A percentile compares a stretch with the other conserved stretches of the same genome.
Evolutionary conservation across 345 rosid species (phyloP).

Genomic region (Alliaria petiolata): DNA sequence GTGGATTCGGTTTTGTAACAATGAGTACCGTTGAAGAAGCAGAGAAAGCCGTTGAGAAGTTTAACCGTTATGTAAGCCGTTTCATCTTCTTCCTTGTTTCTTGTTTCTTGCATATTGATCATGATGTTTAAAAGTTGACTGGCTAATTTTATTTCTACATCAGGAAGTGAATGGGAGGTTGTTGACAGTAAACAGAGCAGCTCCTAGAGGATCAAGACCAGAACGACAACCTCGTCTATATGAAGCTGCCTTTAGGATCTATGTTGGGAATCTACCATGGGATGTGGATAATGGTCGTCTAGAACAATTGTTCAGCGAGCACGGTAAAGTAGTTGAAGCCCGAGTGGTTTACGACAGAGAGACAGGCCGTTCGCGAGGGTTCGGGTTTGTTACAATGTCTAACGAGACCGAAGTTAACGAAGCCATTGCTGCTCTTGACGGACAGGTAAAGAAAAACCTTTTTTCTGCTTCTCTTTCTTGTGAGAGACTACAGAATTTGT

Average conservation of each 20-base stretch:
- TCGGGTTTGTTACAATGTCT: slow-evolving; percentile 86
- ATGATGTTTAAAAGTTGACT: background rate
- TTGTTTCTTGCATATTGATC: background rate
- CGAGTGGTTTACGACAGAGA: slow-evolving; percentile 76
- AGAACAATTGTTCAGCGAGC: slow-evolving; percentile 78
- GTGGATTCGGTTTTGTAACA: slow-evolving; percentile 83
- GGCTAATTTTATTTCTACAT: background rate
- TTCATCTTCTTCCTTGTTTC: slow-evolving; percentile 7
- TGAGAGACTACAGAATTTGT: background rate
- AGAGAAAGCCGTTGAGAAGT: slow-evolving; percentile 65
- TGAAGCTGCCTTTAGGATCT: slow-evolving; percentile 51
- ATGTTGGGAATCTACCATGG: slow-evolving; percentile 89
- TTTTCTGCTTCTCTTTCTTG: background rate
- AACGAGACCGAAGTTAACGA: slow-evolving; percentile 65
- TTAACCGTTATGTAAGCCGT: slow-evolving; percentile 63
- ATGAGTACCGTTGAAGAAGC: slow-evolving; percentile 82
- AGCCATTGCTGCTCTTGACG: slow-evolving; percentile 88
- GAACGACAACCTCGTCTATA: slow-evolving; percentile 55
- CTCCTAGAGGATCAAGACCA: slow-evolving; percentile 66
- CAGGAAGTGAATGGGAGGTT: slow-evolving; percentile 75
- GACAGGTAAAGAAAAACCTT: slow-evolving; percentile 51
- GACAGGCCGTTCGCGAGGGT: slow-evolving; percentile 88
- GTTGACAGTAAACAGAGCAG: slow-evolving; percentile 76
- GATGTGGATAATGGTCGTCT: slow-evolving; percentile 61
- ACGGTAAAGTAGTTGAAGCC: slow-evolving; percentile 77